Evolutionary conservation across 1,284 basidiomycete species (phyloP), one percentile per base, ranked within the genome.

Genomic region (Peniophora sp.): DNA sequence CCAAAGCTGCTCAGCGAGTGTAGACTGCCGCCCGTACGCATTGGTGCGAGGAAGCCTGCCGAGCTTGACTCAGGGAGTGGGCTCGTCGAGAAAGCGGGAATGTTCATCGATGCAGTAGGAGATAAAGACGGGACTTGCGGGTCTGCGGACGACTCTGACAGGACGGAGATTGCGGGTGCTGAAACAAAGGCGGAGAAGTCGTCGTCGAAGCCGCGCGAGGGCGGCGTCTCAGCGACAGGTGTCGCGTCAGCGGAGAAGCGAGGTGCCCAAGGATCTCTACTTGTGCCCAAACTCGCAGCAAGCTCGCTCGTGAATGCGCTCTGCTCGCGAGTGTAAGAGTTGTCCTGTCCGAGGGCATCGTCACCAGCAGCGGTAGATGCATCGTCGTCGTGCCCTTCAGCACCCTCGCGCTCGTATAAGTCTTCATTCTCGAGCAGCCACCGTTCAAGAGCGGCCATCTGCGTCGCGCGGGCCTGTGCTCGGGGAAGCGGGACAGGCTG

Each of bases 101-200:
- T 32, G 27, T 5, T 32, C 12, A 12, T 12, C 5, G 27, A 32
- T 32, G 27, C 27, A 32, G 12, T 32, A 5, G 27, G 27, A 32
- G 27, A 32, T 32, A 32, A 12, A 19, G 12, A 12, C 36, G 27
- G 25, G n/a, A n/a, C 24, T 10, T 24, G 11, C 3, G 41, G 16
- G 43, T 25, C 12, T 39, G 24, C 27, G 20, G 38, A 34, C n/a
- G 41, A 45, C 22, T 10, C 19, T 20, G 49, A 20, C 38, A 20
- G 19, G 3, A 24, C 35, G 12, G 45, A 8, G 22, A 23, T 38
- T 36, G 24, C n/a, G 36, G 52, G 27, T 20, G 62, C 83, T 19
- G 81, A 79, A 16, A 88, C 73, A 56, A 87, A 88, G 25, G 79
- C 79, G 1, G 81, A 75, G 61, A 90, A 90, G 62, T 90, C 85